Percentiles rank a stretch among this genome's conserved stretches.
phyloP scores from a whole-genome alignment of 176 grass and related monocot species.

The Guadua angustifolia region DNA sequence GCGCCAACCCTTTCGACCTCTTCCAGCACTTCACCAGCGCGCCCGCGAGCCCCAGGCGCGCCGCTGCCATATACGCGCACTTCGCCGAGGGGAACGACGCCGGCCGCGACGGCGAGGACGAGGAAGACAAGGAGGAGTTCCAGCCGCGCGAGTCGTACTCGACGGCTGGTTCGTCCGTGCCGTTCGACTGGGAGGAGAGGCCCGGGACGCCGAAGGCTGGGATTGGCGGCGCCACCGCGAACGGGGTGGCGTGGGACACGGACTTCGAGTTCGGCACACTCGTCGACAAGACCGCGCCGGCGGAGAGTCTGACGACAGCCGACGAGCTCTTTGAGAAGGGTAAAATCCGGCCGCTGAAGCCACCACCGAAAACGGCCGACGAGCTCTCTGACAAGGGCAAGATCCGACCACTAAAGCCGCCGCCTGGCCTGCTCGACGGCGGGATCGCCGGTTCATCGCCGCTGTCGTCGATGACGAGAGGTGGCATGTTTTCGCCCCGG shows the following conservation, averaged over 20 bases:
- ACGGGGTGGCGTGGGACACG: constrained; percentile 40
- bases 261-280: constrained; percentile 75
- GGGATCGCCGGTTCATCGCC: constrained; percentile 59
- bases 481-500: constrained; percentile 53
- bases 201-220: constrained; percentile 81
- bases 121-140: constrained; percentile 10
- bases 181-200: constrained; percentile 87
- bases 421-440: constrained; percentile 68
- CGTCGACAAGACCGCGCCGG: constrained; percentile 38
- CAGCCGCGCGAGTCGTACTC: constrained; percentile 41
- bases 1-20: constrained; percentile 68
- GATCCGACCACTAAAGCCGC: constrained; percentile 77
- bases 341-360: constrained; percentile 65
- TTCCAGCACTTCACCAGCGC: constrained; percentile 78
- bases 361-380: constrained; percentile 34
- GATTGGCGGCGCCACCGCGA: not conserved
- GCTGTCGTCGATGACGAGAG: constrained; percentile 51
- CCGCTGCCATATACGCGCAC: constrained; percentile 65
- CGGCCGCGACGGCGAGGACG: not conserved
- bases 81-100: constrained; percentile 28
- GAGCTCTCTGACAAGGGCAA: constrained; percentile 64
- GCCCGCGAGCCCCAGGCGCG: constrained; percentile 74
- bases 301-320: constrained; percentile 51
- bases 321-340: constrained; percentile 73
- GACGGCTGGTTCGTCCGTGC: constrained; percentile 52